Evolutionary conservation across 495 filamentous ascomycete genomes (phyloP), one percentile per base, ranked within the genome.

Genomic region (Alectoria sarmentosa): DNA sequence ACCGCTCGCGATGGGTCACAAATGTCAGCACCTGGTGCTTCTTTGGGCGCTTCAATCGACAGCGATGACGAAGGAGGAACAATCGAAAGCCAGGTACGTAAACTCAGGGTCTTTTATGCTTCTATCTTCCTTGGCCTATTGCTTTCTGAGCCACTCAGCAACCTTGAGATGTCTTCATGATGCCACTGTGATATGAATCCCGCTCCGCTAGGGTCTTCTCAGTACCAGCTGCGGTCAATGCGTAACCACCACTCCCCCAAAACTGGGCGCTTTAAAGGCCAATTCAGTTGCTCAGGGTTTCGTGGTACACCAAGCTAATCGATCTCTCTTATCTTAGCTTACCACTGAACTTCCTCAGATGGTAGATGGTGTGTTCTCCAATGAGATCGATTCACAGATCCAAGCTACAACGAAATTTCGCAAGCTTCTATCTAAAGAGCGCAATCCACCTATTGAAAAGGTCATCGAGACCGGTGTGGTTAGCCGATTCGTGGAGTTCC

Each of bases 381-480:
- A 98, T 41, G 90, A 96, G 76, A 97, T 99, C 77, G 95, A 99
- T 70, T 84, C 88, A 58, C 95, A 99, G 76, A 99, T 99, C 69
- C 87, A 91, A 79, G 93, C 95, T n/a, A 99, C 95, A 30, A 99
- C 95, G 62, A 97, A 97, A 76, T 99, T 99, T 82, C 82, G 95
- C 66, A 99, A 99, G 79, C 82, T 99, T 30, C 82, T 99, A 8
- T 96, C 91, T 65, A 99, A 99, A 79, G 95, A 99, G 81, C 90
- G 95, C 73, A 99, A 99, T 78, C 95, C 95, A 23, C 94, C 95
- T 28, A 99, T 99, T 74, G 95, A 99, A 77, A 90, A 92, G 70
- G 95, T 99, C 66, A 98, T 99, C 74, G 94, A 97, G 84, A 98
- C 95, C 64, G 95, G 95, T 66, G 95, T 99, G 65, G 95, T 99